phyloP scores from a whole-genome alignment of 306 rosid genomes.

The Rosa chinensis region DNA sequence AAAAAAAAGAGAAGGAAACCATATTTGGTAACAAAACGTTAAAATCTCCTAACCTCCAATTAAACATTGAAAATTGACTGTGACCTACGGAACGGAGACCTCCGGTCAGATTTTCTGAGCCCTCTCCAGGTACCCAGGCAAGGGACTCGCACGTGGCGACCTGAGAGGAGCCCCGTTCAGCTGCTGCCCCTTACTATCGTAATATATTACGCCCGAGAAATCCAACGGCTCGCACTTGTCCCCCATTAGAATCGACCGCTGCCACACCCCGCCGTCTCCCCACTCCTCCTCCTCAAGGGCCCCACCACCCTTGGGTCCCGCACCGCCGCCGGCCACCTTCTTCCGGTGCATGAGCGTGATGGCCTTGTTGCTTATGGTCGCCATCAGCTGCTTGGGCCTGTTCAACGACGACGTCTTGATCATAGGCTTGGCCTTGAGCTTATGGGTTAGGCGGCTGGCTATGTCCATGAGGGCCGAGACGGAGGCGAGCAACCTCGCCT shows the following conservation, averaged over 20 bases:
- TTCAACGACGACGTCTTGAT: conserved; percentile 15
- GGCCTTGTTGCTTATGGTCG: conserved; percentile 65
- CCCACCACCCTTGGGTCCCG: neutral
- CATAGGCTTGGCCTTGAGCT: conserved; percentile 30
- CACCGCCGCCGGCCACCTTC: conserved; percentile 13
- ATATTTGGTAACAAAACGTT: neutral
- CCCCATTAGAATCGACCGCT: conserved; percentile 80
- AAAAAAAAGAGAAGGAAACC: neutral
- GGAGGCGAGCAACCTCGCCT: conserved; percentile 33
- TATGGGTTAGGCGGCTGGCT: conserved; percentile 37
- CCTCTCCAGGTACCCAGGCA: conserved; percentile 68
- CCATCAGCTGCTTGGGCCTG: conserved; percentile 62
- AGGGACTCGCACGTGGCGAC: conserved; percentile 90
- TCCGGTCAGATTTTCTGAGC: neutral
- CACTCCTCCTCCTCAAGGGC: conserved; percentile 19
- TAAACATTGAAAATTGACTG: neutral
- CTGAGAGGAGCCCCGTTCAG: conserved; percentile 46
- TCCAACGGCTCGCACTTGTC: conserved; percentile 85
- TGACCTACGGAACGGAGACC: neutral
- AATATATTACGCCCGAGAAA: conserved; percentile 73
- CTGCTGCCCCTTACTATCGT: conserved; percentile 62
- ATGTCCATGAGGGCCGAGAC: conserved; percentile 41
- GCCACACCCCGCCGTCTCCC: conserved; percentile 97
- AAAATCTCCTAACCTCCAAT: neutral
- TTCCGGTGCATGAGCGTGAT: conserved; percentile 38